A percentile compares a stretch with the other conserved stretches of the same genome.
Evolutionary conservation across 2,329 filamentous ascomycete species (phyloP).

Genomic region (Seiridium cupressi): DNA sequence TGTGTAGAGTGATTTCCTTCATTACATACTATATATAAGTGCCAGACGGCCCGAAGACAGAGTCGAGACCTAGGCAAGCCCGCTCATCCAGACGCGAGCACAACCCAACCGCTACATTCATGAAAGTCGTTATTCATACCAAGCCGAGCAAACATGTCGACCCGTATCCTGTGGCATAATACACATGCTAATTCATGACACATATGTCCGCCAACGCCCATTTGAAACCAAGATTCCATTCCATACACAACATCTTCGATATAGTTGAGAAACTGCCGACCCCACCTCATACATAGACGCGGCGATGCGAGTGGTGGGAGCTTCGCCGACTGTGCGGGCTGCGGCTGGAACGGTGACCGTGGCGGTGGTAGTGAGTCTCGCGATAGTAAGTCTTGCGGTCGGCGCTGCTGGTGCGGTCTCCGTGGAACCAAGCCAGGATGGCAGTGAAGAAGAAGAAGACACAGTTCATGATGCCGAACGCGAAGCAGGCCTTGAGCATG

Average conservation of each 20-base stretch:
- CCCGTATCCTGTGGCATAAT: background rate
- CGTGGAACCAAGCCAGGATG: slow-evolving; percentile 64
- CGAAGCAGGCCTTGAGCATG: slow-evolving; percentile 90
- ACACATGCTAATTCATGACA: background rate
- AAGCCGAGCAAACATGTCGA: background rate
- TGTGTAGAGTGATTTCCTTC: no score
- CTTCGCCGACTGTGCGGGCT: slow-evolving; percentile 33
- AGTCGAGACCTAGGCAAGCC: no score
- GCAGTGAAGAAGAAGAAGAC: slow-evolving; percentile 79
- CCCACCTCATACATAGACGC: slow-evolving; percentile 45
- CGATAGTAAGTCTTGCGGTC: slow-evolving; percentile 36
- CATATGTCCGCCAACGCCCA: background rate
- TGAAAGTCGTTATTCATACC: background rate
- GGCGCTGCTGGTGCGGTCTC: slow-evolving; percentile 36
- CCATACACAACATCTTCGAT: no score
- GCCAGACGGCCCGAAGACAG: no score
- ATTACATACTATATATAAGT: no score
- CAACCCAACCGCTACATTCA: background rate
- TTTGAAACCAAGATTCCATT: background rate
- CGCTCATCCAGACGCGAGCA: no score
- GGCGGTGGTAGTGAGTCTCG: slow-evolving; percentile 48
- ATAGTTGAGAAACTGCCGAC: no score
- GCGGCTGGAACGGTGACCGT: slow-evolving; percentile 39
- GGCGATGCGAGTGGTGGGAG: slow-evolving; percentile 45
- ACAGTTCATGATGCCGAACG: slow-evolving; percentile 84